Base-by-base conservation (phyloP, 2,329 filamentous ascomycete species). In the Phialophora verrucosa region DNA sequence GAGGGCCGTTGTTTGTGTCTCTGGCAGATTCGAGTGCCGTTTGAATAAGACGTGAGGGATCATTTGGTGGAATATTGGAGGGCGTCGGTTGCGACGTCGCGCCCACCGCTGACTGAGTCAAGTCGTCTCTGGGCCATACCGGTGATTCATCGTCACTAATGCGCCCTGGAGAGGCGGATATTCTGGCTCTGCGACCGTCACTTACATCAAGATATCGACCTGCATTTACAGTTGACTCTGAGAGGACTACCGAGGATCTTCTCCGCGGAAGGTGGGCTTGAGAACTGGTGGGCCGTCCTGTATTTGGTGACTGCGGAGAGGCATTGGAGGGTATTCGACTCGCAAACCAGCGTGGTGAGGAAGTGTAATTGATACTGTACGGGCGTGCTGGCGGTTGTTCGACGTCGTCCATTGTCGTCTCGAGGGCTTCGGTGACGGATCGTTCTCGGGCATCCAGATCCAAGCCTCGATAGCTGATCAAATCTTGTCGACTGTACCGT, bases 131-230 rank as follows among this genome's bases (percentile, higher is more conserved):
- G 20, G 63, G 63, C 53, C 62, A 57, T 51, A 32, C 25, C 12
- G 67, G 47, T 1, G 44, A 38, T 1, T 69, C 55, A 32, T 69
- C 74, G 31, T 77, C 72, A 38, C 76, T 74, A 10, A 80, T 72
- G 20, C 78, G 79, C 7, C 74, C 75, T 14, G 79, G 79, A 17
- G 79, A 81, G 25, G 77, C 73, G 27, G 78, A 79, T 75, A 78
- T 78, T 66, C 76, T 77, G 12, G 78, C 72, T 55, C 77, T 76
- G 56, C 78, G 71, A 55, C 69, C 76, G 5, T 78, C 74, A 54
- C 77, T 75, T 25, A 64, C 75, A 64, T 66, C 71, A 67, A 71
- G 69, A 51, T 72, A 71, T 42, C 65, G 63, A 58, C 74, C 69
- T 66, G 67, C 67, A 62, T 68, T 72, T 32, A 69, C 49, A 32